Evolutionary conservation across 2,329 filamentous ascomycete genomes (phyloP).

Genomic region (Trichophyton benhamiae): DNA sequence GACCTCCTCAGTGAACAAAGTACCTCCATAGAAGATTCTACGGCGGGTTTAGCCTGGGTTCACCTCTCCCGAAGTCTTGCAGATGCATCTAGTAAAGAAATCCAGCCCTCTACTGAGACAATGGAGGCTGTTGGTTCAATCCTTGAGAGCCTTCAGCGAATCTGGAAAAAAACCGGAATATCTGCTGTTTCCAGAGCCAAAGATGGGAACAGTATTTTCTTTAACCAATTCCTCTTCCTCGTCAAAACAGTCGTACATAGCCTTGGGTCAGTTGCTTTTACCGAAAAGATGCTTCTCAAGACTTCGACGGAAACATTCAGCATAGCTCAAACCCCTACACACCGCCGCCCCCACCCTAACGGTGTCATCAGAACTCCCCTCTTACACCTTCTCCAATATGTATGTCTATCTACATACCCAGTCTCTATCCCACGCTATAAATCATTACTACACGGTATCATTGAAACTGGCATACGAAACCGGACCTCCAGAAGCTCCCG

Average conservation of each 20-base stretch:
- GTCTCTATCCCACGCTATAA: slow-evolving; percentile 19
- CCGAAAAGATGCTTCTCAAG: slow-evolving; percentile 37
- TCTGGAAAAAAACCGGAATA: slow-evolving; percentile 55
- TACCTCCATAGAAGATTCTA: slow-evolving; percentile 26
- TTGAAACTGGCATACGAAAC: slow-evolving; percentile 25
- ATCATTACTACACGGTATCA: slow-evolving; percentile 20
- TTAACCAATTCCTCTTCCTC: slow-evolving; percentile 41
- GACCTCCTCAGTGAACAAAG: neutral
- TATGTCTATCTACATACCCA: slow-evolving; percentile 18
- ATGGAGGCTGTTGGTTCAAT: slow-evolving; percentile 64
- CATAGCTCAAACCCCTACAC: slow-evolving; percentile 28
- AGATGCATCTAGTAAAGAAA: slow-evolving; percentile 62
- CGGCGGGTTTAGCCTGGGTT: slow-evolving; percentile 47
- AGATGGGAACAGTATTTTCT: slow-evolving; percentile 27
- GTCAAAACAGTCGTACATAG: slow-evolving; percentile 39
- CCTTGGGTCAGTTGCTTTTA: slow-evolving; percentile 40
- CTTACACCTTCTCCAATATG: slow-evolving; percentile 28
- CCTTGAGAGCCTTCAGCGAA: slow-evolving; percentile 53
- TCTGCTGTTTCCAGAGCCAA: slow-evolving; percentile 24
- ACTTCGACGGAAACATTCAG: slow-evolving; percentile 47
- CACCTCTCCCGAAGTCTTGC: slow-evolving; percentile 51
- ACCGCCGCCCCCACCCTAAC: slow-evolving; percentile 19
- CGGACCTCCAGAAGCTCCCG: slow-evolving; percentile 25
- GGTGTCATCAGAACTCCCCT: slow-evolving; percentile 26
- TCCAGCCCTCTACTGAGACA: slow-evolving; percentile 75